A percentile compares a stretch with the other conserved stretches of the same genome.
These are phyloP conservation scores for Citrullus colocynthis DNA, from an alignment of 306 rosid genomes.

Conservation along the genomic window DNA sequence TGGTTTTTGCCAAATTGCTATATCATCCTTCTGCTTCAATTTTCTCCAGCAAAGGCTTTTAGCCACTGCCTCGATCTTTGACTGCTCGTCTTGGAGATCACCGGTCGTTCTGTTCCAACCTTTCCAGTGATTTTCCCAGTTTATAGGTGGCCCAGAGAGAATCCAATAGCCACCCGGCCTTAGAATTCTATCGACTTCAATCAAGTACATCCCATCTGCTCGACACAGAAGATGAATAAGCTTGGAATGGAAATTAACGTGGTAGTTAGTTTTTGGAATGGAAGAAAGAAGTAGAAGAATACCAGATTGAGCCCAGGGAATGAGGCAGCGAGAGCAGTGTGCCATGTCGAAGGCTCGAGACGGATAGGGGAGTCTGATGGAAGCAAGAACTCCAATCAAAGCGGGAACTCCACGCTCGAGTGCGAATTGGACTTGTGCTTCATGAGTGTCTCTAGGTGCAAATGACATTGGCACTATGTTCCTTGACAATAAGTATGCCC, in stretches of 20 bases:
- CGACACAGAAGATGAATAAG: background rate
- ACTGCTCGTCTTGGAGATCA: conserved; percentile 63
- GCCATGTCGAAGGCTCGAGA: conserved; percentile 95
- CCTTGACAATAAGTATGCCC: conserved; percentile 77
- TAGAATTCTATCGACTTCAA: conserved; percentile 68
- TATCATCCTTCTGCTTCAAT: conserved; percentile 48
- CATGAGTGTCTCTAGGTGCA: conserved; percentile 95
- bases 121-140: conserved; percentile 67
- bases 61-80: conserved; percentile 56
- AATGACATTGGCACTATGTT: conserved; percentile 65
- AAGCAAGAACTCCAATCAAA: conserved; percentile 77
- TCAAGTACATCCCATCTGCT: conserved; percentile 69
- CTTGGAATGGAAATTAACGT: background rate
- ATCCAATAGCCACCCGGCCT: conserved; percentile 99
- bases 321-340: conserved; percentile 97
- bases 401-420: conserved; percentile 97
- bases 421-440: conserved; percentile 91
- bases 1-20: conserved; percentile 93
- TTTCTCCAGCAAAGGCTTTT: conserved; percentile 86
- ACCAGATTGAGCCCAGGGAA: conserved; percentile 85
- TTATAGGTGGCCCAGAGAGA: conserved; percentile 95
- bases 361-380: conserved; percentile 88
- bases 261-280: background rate
- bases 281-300: conserved; percentile 3
- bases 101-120: conserved; percentile 72